Conservation (phyloP, 2,329 filamentous ascomycete genomes). For the Aspergillus sp. region DNA sequence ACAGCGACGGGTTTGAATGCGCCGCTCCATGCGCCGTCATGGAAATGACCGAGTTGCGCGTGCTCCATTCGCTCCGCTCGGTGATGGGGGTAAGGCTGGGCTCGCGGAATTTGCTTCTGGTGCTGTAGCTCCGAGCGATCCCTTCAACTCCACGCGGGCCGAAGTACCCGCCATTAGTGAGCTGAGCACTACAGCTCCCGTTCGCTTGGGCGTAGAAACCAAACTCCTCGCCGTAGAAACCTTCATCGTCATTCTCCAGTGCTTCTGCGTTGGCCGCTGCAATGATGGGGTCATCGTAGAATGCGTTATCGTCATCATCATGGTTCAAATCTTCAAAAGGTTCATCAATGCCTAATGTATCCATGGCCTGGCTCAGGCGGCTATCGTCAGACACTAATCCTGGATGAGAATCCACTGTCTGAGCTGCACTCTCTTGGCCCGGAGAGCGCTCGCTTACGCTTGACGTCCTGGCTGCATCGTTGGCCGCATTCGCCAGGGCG, state of each 20-base stretch:
- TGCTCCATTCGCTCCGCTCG: conserved; percentile 90
- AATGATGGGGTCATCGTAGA: conserved; percentile 83
- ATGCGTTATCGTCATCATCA: conserved; percentile 55
- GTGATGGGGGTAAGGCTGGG: conserved; percentile 94
- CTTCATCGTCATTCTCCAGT: conserved; percentile 82
- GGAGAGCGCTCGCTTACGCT: conserved; percentile 38
- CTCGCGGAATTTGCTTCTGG: conserved; percentile 65
- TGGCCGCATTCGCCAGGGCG: conserved; percentile 72
- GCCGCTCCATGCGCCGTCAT: conserved; percentile 46
- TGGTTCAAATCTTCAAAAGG: conserved; percentile 43
- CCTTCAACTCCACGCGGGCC: conserved; percentile 60
- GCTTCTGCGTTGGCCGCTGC: conserved; percentile 91
- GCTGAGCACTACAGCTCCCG: conserved; percentile 45
- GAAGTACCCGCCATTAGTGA: conserved; percentile 80
- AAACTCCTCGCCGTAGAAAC: conserved; percentile 93
- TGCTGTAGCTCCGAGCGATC: conserved; percentile 58
- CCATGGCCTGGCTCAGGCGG: conserved; percentile 38
- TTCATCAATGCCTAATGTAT: conserved; percentile 30
- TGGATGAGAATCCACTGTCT: conserved; percentile 30
- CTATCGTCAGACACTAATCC: conserved; percentile 43
- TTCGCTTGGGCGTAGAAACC: conserved; percentile 70
- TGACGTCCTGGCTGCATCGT: conserved; percentile 58
- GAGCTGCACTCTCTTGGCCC: conserved; percentile 25
- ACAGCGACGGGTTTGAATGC: conserved; percentile 43
- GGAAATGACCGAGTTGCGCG: conserved; percentile 81